Evolutionary conservation across 2,329 filamentous ascomycete genomes (phyloP), one percentile per base, ranked within the genome.

Genomic region (Phialemoniopsis sp.): DNA sequence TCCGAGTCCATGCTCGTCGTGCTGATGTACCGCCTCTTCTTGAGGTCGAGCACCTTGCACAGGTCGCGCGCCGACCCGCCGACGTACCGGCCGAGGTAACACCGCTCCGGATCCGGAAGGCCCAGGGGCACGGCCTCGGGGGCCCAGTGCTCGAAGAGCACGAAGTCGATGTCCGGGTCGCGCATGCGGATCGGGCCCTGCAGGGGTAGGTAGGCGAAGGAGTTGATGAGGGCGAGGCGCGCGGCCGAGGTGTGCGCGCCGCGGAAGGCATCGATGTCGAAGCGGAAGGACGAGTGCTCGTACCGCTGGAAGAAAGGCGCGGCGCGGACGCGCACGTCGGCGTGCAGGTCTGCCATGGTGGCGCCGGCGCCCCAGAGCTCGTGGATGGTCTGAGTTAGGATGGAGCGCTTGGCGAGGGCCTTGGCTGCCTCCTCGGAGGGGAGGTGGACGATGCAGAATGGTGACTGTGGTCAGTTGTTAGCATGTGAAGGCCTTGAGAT

Each of bases 1-100:
- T 97, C 93, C 0, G 91, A 87, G 58, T 98, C 93, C 93, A 98
- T 97, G 34, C 87, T 93, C 0, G 93, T 98, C 1, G 91, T 97
- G 50, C 86, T 89, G 53, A 98, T 97, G 58, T 98, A 98, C 30
- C 77, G 76, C 19, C 93, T 73, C 63, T 95, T 95, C 71, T 98
- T 98, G 16, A 98, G 73, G 58, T 95, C 89, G 54, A 90, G 94
- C 17, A 76, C 85, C 29, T 77, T 68, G 26, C 87, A 73, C 5
- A 83, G 70, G 37, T 85, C 78, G 38, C 91, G 76, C 4, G 76
- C 77, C 3, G 86, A 83, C 12, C 67, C 66, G 3, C 73, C 82
- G 17, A 97, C 59, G 41, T 79, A 78, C 8, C 89, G 80, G 10
- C 87, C 89, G 18, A 97, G 74, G 55, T 85, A 85, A 17, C 89